Conservation (phyloP, 1,284 basidiomycete species). For the Trichosporon faecale region DNA sequence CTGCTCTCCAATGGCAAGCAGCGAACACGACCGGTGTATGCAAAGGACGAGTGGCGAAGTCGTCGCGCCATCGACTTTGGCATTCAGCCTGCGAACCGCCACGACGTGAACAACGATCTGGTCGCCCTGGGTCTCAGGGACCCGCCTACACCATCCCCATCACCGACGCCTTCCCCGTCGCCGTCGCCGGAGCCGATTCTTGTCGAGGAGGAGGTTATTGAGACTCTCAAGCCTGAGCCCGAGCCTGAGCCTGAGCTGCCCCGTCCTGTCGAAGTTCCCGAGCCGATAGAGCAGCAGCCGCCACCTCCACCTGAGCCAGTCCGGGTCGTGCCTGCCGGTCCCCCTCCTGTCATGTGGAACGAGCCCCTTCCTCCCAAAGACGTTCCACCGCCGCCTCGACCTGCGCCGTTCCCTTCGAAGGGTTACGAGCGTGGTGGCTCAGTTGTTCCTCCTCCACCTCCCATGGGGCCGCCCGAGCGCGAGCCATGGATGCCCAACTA, state of each 20-base stretch:
- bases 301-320: background rate
- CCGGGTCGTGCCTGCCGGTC: background rate
- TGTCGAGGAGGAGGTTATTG: conserved; percentile 4
- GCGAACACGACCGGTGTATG: conserved; percentile 19
- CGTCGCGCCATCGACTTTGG: conserved; percentile 24
- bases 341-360: conserved; percentile 9
- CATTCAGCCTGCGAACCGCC: conserved; percentile 9
- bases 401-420: conserved; percentile 2
- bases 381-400: background rate
- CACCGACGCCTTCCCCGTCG: background rate
- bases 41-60: conserved; percentile 22
- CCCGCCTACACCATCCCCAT: conserved; percentile 3
- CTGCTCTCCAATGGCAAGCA: conserved; percentile 31
- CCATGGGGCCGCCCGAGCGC: conserved; percentile 5
- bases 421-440: background rate
- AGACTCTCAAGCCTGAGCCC: conserved; percentile 10
- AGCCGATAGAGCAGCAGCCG: background rate
- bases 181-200: conserved; percentile 15
- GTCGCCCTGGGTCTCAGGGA: conserved; percentile 25
- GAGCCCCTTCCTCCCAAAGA: conserved; percentile 8
- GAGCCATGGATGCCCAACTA: conserved; percentile 1
- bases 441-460: conserved; percentile 1
- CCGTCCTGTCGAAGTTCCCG: background rate
- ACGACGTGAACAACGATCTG: conserved; percentile 28
- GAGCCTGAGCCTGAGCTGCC: background rate